phyloP scores from a whole-genome alignment of 176 grass and related monocot species.

The Bromus sterilis region DNA sequence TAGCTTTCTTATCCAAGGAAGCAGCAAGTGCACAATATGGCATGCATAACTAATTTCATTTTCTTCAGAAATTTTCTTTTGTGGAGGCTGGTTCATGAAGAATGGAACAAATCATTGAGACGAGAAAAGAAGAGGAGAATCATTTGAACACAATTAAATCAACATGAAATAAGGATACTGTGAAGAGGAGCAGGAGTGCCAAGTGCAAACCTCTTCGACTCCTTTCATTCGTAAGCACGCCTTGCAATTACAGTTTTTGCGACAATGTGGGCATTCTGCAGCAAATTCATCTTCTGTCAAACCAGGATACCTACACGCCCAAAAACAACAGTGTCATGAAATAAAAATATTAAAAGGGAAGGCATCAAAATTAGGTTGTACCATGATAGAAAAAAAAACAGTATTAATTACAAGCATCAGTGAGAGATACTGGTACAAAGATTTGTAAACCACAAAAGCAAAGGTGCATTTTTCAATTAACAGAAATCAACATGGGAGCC shows the following conservation, averaged over 20 bases:
- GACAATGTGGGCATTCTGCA: constrained; percentile 51
- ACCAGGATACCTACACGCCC: constrained; percentile 55
- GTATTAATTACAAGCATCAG: not conserved
- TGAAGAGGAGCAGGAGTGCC: not conserved
- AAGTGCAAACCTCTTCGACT: constrained; percentile 32
- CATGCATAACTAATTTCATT: constrained; percentile 35
- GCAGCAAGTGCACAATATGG: constrained; percentile 33
- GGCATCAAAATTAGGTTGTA: not conserved
- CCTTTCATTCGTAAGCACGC: constrained; percentile 43
- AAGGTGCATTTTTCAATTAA: not conserved
- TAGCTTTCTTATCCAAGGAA: constrained; percentile 67
- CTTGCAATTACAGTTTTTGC: constrained; percentile 77
- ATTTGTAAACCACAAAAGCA: not conserved
- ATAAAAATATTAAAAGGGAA: not conserved
- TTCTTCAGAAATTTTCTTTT: constrained; percentile 41
- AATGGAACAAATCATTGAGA: not conserved
- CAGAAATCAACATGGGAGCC: not conserved
- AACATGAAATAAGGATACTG: not conserved
- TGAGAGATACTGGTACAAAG: not conserved
- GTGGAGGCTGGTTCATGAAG: constrained; percentile 27
- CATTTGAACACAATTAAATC: not conserved
- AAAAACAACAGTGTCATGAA: constrained; percentile 11
- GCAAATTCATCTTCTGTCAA: constrained; percentile 47
- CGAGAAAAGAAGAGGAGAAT: not conserved
- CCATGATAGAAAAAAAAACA: not conserved